Conservation (phyloP, 306 rosid genomes). For the Astragalus membranaceus region DNA sequence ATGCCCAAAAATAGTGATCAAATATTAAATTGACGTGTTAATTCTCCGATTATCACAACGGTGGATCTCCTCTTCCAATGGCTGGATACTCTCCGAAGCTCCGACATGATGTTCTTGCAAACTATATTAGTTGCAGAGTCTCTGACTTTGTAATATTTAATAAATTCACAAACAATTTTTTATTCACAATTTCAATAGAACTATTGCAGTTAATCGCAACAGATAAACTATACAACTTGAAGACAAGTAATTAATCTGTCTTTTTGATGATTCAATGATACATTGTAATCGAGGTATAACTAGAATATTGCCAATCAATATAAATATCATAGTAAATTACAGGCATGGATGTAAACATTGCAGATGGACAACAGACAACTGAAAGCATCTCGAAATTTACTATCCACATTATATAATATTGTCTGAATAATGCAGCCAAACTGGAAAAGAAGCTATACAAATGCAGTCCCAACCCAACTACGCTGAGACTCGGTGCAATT, state of each 20-base stretch:
- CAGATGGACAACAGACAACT: background rate
- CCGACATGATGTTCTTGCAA: no score
- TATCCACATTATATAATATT: background rate
- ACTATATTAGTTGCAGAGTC: no score
- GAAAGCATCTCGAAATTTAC: background rate
- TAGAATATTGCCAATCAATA: background rate
- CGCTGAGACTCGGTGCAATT: background rate
- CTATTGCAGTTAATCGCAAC: background rate
- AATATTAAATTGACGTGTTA: no score
- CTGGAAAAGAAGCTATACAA: background rate
- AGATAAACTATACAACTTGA: background rate
- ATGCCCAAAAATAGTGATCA: no score
- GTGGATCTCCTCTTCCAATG: no score
- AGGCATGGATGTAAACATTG: background rate
- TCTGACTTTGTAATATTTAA: no score
- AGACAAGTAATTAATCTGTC: background rate
- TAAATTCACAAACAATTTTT: no score
- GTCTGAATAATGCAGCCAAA: constrained; percentile 8
- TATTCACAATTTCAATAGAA: background rate
- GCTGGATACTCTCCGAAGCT: no score
- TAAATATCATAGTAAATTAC: background rate
- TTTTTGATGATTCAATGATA: background rate
- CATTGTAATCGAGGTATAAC: background rate
- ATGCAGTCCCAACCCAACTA: background rate
- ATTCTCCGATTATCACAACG: no score